These are phyloP conservation scores for Coriolopsis trogii DNA, from an alignment of 1,284 basidiomycete species.

Conservation along the genomic window DNA sequence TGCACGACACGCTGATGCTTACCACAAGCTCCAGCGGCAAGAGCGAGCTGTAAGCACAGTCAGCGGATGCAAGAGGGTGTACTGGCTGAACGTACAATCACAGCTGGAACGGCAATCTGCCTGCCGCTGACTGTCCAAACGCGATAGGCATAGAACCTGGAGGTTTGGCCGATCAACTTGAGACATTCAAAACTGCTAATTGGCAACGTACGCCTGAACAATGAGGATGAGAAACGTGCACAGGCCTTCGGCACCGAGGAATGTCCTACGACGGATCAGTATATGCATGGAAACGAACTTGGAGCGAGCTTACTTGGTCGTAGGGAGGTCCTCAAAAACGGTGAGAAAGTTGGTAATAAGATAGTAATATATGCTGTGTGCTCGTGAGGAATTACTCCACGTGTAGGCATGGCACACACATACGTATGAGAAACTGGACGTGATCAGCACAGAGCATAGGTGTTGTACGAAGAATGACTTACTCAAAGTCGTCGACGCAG, in stretches of 20 bases:
- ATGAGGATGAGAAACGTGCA: constrained; percentile 33
- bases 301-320: constrained; percentile 42
- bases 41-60: neutral
- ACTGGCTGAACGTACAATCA: constrained; percentile 23
- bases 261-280: too few relatives aligned
- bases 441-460: neutral
- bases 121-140: constrained; percentile 29
- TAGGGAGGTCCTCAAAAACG: constrained; percentile 34
- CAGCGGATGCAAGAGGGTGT: too few relatives aligned
- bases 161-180: neutral
- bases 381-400: neutral
- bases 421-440: constrained; percentile 40
- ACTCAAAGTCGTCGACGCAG: constrained; percentile 33
- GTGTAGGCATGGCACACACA: neutral
- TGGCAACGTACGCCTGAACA: constrained; percentile 36
- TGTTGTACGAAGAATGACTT: constrained; percentile 23
- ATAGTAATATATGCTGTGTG: constrained; percentile 37
- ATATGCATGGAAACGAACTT: too few relatives aligned
- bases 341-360: constrained; percentile 39
- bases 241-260: constrained; percentile 36
- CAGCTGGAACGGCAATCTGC: constrained; percentile 14
- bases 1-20: too few relatives aligned
- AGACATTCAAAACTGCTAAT: neutral
- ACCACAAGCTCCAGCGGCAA: constrained; percentile 14
- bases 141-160: constrained; percentile 39